These are phyloP conservation scores for Didymosphaeria variabile DNA, from an alignment of 2,329 filamentous ascomycete species.

Conservation along the genomic window DNA sequence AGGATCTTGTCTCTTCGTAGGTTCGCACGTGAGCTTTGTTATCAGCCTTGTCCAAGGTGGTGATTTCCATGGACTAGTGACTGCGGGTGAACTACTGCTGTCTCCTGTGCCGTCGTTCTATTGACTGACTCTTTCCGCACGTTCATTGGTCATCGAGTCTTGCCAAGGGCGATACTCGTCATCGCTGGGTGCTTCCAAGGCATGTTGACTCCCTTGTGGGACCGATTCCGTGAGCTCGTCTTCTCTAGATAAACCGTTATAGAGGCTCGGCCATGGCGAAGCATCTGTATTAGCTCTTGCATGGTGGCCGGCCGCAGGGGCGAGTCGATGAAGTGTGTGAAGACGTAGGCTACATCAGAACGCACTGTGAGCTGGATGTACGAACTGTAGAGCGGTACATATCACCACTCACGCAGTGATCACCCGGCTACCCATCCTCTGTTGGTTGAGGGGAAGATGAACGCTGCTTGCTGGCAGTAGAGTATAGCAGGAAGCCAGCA, in stretches of 20 bases:
- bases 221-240: constrained; percentile 26
- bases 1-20: background rate
- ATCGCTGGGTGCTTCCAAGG: background rate
- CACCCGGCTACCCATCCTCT: background rate
- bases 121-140: background rate
- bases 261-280: constrained; percentile 31
- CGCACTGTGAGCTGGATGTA: constrained; percentile 12
- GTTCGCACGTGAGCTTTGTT: background rate
- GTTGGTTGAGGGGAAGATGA: background rate
- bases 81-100: background rate
- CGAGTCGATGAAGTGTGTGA: constrained; percentile 28
- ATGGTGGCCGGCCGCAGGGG: constrained; percentile 39
- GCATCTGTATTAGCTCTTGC: constrained; percentile 33
- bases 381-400: background rate
- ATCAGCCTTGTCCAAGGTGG: background rate
- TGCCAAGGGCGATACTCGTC: background rate
- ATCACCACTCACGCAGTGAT: background rate
- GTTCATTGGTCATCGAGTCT: background rate
- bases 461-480: constrained; percentile 22
- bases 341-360: constrained; percentile 24
- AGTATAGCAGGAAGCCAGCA: constrained; percentile 39
- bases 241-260: constrained; percentile 21
- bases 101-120: background rate
- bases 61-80: background rate
- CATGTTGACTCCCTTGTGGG: constrained; percentile 14